phyloP scores from a whole-genome alignment of 768 basidiomycete genomes.

The Amanita inopinata region DNA sequence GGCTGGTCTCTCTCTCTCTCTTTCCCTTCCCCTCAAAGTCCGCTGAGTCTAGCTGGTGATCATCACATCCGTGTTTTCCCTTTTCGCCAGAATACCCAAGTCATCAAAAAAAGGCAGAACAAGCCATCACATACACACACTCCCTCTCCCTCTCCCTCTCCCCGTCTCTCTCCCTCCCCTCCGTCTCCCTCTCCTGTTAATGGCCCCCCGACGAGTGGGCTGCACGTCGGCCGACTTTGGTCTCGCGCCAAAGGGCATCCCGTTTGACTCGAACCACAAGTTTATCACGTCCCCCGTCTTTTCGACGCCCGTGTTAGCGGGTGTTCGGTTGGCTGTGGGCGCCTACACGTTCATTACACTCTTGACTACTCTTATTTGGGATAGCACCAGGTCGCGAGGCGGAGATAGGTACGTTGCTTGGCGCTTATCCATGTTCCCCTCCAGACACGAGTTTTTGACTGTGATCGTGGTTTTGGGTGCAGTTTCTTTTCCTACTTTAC shows the following conservation, averaged over 20 bases:
- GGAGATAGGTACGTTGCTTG: conserved; percentile 21
- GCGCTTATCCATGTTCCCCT: conserved; percentile 1
- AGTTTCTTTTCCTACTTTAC: conserved; percentile 65
- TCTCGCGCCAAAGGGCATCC: conserved; percentile 1
- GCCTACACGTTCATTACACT: conserved; percentile 37
- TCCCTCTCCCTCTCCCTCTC: not conserved
- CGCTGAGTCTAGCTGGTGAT: no score
- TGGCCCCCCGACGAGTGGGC: not conserved
- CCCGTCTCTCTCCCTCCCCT: not conserved
- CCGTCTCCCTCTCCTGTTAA: not conserved
- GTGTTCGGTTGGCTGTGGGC: conserved; percentile 37
- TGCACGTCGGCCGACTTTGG: not conserved
- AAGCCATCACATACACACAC: not conserved
- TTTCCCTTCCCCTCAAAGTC: no score
- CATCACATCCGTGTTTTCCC: no score
- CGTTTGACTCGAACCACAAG: conserved; percentile 26
- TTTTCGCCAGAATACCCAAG: no score
- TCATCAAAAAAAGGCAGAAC: not conserved
- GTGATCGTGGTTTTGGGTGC: not conserved
- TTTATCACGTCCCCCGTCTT: conserved; percentile 44
- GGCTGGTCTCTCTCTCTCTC: no score
- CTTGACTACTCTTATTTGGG: conserved; percentile 28
- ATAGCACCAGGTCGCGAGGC: conserved; percentile 17
- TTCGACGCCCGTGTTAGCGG: conserved; percentile 32
- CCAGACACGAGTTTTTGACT: not conserved